Evolutionary conservation across 768 basidiomycete species (phyloP).

Genomic region (Lyophyllum shimeji): DNA sequence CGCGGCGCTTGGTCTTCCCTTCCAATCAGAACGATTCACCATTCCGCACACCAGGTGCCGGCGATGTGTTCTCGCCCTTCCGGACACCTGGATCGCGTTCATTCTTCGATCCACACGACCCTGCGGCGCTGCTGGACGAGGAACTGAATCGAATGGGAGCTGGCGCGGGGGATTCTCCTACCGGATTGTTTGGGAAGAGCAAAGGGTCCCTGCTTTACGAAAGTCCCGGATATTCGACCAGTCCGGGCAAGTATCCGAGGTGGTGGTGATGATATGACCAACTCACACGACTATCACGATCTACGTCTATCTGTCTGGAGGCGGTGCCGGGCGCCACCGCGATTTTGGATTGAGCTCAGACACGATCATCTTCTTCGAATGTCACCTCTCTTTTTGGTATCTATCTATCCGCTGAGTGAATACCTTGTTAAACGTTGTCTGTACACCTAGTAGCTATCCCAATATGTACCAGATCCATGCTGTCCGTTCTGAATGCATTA

Average conservation of each 20-base stretch:
- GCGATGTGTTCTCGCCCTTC: constrained; percentile 36
- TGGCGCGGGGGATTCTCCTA: constrained; percentile 60
- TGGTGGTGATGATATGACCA: constrained; percentile 41
- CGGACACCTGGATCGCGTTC: constrained; percentile 49
- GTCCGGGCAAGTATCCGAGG: constrained; percentile 52
- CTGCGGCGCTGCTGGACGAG: constrained; percentile 65
- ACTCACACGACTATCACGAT: constrained; percentile 7
- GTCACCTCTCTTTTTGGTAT: not conserved
- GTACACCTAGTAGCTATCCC: constrained; percentile 3
- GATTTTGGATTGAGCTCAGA: not conserved
- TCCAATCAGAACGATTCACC: constrained; percentile 36
- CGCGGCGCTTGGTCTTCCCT: constrained; percentile 37
- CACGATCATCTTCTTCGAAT: not conserved
- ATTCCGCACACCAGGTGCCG: constrained; percentile 35
- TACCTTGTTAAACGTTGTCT: constrained; percentile 2
- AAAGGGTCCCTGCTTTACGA: constrained; percentile 61
- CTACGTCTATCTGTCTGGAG: constrained; percentile 7
- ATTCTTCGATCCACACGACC: constrained; percentile 74
- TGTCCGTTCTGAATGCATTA: not conserved
- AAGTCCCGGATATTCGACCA: constrained; percentile 61
- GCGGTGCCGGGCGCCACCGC: constrained; percentile 4
- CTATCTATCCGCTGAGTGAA: constrained; percentile 3
- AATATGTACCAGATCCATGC: not conserved
- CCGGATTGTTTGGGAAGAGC: constrained; percentile 63
- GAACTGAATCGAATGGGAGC: constrained; percentile 60